phyloP scores from a whole-genome alignment of 1,284 basidiomycete genomes.

The Wallemia ichthyophaga region DNA sequence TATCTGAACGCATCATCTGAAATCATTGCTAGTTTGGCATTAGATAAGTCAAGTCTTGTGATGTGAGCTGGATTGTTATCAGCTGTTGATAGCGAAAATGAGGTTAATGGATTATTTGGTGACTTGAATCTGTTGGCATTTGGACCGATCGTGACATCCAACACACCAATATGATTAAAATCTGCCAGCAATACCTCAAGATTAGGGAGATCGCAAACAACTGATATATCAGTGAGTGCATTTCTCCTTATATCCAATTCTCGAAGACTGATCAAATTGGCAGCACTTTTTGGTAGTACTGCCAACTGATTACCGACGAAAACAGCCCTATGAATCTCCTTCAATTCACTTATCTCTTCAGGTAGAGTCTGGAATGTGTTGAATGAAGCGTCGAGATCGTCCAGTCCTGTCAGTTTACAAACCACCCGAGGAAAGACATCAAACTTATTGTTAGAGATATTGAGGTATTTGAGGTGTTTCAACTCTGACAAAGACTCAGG shows the following conservation, averaged over 20 bases:
- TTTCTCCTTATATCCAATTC: slow-evolving; percentile 60
- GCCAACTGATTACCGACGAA: slow-evolving; percentile 66
- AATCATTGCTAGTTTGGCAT: slow-evolving; percentile 62
- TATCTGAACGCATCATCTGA: slow-evolving; percentile 40
- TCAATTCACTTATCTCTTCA: slow-evolving; percentile 40
- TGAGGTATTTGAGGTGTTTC: slow-evolving; percentile 40
- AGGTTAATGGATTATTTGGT: slow-evolving; percentile 24
- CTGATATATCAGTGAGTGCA: slow-evolving; percentile 38
- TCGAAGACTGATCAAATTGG: slow-evolving; percentile 29
- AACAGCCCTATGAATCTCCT: slow-evolving; percentile 39
- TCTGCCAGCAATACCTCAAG: slow-evolving; percentile 41
- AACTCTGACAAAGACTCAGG: slow-evolving; percentile 60
- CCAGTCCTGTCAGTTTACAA: slow-evolving; percentile 37
- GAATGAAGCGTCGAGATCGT: slow-evolving; percentile 81
- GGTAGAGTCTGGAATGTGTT: slow-evolving; percentile 65
- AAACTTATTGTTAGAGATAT: slow-evolving; percentile 95
- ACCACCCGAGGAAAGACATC: slow-evolving; percentile 46
- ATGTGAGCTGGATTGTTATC: slow-evolving; percentile 33
- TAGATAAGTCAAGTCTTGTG: slow-evolving; percentile 57
- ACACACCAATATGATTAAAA: slow-evolving; percentile 44
- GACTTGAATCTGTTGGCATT: slow-evolving; percentile 23
- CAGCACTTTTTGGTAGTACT: slow-evolving; percentile 38
- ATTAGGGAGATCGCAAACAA: slow-evolving; percentile 35
- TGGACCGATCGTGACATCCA: slow-evolving; percentile 43
- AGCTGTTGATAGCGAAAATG: slow-evolving; percentile 17